Base-by-base conservation (phyloP, 257 asterid species). In the Mitragyna speciosa region DNA sequence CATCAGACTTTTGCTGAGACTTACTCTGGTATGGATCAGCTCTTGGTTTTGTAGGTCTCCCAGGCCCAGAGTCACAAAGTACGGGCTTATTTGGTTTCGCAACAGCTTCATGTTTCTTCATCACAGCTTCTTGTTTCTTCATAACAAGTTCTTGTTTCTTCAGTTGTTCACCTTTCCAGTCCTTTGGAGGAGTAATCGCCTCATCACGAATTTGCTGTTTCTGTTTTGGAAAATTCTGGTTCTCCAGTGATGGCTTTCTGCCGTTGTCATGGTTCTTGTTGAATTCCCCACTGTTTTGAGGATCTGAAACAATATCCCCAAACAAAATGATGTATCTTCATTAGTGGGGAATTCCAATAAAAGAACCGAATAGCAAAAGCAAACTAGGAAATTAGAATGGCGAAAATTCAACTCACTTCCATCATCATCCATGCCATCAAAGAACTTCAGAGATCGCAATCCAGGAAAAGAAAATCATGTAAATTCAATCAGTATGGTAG, bases 391-490 rank as follows among this genome's bases (percentile, higher is more conserved):
- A 89, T 75, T 82, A 68, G 84, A 80, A 83, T 85, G 82, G 68
- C 49, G 72, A 69, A 82, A 77, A 51, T 77, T 70, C 76, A 88
- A 95, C 99, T 95, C 96, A 95, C 99, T 95, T 90, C 97, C 98
- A 76, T 93, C 94, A 72, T 92, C 98, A 78, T 95, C 99, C 95
- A 95, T 91, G 86, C 93, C 97, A 45, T 95, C 99, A 81, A 95
- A 95, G 92, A 95, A 90, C 99, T 95, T 78, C 79, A 31, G 77
- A 51, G 10, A 54, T 78, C 78, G 71, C 86, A 73, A 70, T 59
- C 58, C 84, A 78, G 51, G 83, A 83, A 76, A 81, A 82, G 58
- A 86, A 72, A 79, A 83, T 4, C 56, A 85, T 26, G 36, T 48
- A 82, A 86, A 76, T 20, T 15, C 36, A 74, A 79, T 91, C 82